Conservation (phyloP, 352 stramenopile species). For the Globisporangium abappressorium region DNA sequence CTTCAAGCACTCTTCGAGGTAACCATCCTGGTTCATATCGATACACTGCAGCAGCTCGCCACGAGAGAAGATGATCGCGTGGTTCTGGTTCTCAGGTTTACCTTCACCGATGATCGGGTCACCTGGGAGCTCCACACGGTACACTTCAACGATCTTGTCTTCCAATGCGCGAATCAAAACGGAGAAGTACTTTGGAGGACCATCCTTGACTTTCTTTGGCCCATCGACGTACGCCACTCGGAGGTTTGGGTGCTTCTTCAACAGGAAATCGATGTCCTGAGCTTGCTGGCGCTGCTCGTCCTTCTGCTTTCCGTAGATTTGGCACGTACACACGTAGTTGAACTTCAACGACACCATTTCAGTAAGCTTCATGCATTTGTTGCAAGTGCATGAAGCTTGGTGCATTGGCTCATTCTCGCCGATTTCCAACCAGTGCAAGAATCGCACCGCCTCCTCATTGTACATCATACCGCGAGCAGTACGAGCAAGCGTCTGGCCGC, state of each 20-base stretch:
- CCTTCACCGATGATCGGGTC: conserved; percentile 84
- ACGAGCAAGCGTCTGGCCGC: conserved; percentile 79
- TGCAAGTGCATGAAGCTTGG: conserved; percentile 68
- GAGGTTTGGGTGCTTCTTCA: conserved; percentile 76
- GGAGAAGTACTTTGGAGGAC: conserved; percentile 80
- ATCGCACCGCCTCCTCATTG: conserved; percentile 81
- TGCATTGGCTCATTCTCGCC: conserved; percentile 87
- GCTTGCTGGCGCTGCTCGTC: conserved; percentile 82
- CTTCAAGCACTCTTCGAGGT: conserved; percentile 84
- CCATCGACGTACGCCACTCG: conserved; percentile 83
- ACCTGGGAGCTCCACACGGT: conserved; percentile 77
- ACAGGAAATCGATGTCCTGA: conserved; percentile 68
- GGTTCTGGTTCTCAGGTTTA: conserved; percentile 89
- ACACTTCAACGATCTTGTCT: conserved; percentile 79
- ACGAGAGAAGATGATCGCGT: conserved; percentile 85
- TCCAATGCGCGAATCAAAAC: conserved; percentile 69
- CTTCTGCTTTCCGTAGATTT: conserved; percentile 88
- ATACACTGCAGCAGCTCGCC: conserved; percentile 88
- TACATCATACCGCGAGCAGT: conserved; percentile 88
- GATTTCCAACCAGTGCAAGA: conserved; percentile 87
- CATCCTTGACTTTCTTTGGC: conserved; percentile 86
- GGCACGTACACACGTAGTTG: conserved; percentile 87
- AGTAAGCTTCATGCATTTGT: conserved; percentile 78
- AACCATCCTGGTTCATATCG: conserved; percentile 89
- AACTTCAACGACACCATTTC: conserved; percentile 88